Evolutionary conservation across 2,329 filamentous ascomycete species (phyloP).

Genomic region (Paecilomyces sp.): DNA sequence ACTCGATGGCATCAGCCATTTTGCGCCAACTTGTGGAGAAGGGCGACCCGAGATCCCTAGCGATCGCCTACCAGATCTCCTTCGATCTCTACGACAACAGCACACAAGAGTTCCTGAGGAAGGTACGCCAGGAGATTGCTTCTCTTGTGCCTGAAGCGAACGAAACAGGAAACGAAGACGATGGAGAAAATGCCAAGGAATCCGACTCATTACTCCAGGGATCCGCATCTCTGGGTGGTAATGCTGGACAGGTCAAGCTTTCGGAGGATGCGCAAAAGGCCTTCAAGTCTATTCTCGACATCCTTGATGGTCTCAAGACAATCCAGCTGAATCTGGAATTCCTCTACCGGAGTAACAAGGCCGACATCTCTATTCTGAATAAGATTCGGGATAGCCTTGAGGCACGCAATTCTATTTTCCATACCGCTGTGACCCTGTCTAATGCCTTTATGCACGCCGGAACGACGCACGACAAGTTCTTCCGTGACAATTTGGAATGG

Average conservation of each 20-base stretch:
- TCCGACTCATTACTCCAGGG: slow-evolving; percentile 53
- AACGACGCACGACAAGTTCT: slow-evolving; percentile 96
- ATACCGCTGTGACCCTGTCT: slow-evolving; percentile 92
- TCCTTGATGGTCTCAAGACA: slow-evolving; percentile 81
- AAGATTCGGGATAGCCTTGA: slow-evolving; percentile 94
- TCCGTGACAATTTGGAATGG: slow-evolving; percentile 97
- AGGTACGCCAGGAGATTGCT: slow-evolving; percentile 76
- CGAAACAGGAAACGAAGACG: slow-evolving; percentile 34
- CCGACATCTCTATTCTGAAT: slow-evolving; percentile 86
- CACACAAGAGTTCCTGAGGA: slow-evolving; percentile 90
- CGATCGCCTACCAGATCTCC: slow-evolving; percentile 91
- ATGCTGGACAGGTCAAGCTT: slow-evolving; percentile 36
- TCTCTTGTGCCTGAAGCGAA: slow-evolving; percentile 38
- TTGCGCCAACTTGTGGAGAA: slow-evolving; percentile 73
- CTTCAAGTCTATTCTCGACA: slow-evolving; percentile 51
- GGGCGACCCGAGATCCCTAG: slow-evolving; percentile 68
- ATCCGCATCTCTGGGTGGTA: slow-evolving; percentile 31
- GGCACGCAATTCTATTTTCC: slow-evolving; percentile 95
- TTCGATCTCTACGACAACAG: slow-evolving; percentile 99
- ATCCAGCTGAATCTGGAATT: slow-evolving; percentile 96
- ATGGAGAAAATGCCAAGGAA: slow-evolving; percentile 49
- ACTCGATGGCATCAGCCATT: slow-evolving; percentile 82
- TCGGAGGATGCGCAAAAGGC: slow-evolving; percentile 47
- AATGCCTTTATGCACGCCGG: slow-evolving; percentile 99
- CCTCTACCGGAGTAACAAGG: slow-evolving; percentile 89